Percentiles rank a stretch among this genome's conserved stretches.
Evolutionary conservation across 2,329 filamentous ascomycete genomes (phyloP).

Genomic region (Acrodontium crateriforme): DNA sequence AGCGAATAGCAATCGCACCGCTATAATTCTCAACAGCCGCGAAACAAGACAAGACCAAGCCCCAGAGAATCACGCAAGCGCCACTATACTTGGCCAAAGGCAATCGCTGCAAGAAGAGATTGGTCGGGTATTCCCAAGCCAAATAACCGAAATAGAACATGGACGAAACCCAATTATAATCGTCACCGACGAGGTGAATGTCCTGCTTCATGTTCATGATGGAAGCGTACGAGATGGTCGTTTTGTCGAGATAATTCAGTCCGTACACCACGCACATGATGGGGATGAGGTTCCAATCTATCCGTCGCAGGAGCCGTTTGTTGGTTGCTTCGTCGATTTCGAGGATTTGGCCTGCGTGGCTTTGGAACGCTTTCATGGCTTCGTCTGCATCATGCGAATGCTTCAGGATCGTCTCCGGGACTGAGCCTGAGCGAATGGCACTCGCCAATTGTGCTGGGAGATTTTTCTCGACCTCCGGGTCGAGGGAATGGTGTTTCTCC

Average conservation of each 20-base stretch:
- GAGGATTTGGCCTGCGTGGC: constrained; percentile 36
- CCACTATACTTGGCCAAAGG: constrained; percentile 55
- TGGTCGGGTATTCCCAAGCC: constrained; percentile 51
- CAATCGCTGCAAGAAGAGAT: constrained; percentile 47
- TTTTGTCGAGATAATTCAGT: constrained; percentile 50
- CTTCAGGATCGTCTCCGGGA: constrained; percentile 29
- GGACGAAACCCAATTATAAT: constrained; percentile 37
- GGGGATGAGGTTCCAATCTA: constrained; percentile 51
- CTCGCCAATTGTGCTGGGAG: constrained; percentile 13
- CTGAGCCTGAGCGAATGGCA: constrained; percentile 15
- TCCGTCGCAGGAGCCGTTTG: constrained; percentile 43
- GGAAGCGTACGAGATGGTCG: constrained; percentile 38
- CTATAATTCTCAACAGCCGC: constrained; percentile 47
- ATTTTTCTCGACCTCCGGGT: constrained; percentile 14
- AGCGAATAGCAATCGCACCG: constrained; percentile 49
- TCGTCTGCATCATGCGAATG: constrained; percentile 47
- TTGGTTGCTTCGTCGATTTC: constrained; percentile 44
- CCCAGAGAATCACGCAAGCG: constrained; percentile 51
- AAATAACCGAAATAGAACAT: constrained; percentile 24
- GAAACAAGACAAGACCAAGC: constrained; percentile 45
- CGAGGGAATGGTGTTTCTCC: constrained; percentile 5
- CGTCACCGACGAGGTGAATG: constrained; percentile 31
- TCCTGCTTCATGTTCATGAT: constrained; percentile 37
- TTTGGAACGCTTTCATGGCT: constrained; percentile 43
- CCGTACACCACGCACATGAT: constrained; percentile 44